Conservation (phyloP, 1,284 basidiomycete species). For the Calocybe gambosa region DNA sequence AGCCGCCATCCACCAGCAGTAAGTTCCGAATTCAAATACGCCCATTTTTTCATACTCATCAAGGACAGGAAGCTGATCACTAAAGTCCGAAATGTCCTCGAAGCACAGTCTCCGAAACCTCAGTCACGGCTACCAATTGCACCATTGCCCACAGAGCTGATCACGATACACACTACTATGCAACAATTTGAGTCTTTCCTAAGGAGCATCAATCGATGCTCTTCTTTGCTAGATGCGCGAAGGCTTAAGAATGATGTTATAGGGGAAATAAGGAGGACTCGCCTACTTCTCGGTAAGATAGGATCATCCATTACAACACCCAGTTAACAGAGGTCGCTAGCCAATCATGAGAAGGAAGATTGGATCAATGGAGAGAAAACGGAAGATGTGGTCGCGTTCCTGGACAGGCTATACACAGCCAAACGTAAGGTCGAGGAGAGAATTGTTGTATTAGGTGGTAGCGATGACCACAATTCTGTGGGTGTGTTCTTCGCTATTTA, state of each 20-base stretch:
- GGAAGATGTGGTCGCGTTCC: conserved; percentile 79
- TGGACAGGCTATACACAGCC: conserved; percentile 84
- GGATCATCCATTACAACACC: neutral
- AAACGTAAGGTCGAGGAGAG: conserved; percentile 82
- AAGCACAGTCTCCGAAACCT: conserved; percentile 65
- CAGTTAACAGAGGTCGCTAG: conserved; percentile 29
- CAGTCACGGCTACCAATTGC: conserved; percentile 32
- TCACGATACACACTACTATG: conserved; percentile 70
- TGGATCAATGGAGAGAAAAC: conserved; percentile 80
- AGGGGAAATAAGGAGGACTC: conserved; percentile 78
- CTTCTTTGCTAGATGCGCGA: conserved; percentile 81
- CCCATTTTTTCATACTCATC: conserved; percentile 5
- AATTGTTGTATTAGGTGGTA: conserved; percentile 70
- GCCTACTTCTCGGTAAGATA: conserved; percentile 57
- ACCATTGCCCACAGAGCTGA: conserved; percentile 50
- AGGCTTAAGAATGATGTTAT: conserved; percentile 88
- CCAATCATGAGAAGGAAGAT: conserved; percentile 77
- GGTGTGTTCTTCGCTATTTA: conserved; percentile 16
- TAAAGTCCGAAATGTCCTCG: conserved; percentile 77
- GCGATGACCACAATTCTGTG: conserved; percentile 57
- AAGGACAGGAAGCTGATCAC: conserved; percentile 66
- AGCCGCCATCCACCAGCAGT: conserved; percentile 88
- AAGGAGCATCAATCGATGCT: conserved; percentile 74
- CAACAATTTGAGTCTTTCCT: conserved; percentile 89
- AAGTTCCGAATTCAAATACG: conserved; percentile 24